A percentile compares a stretch with the other conserved stretches of the same genome.
These are phyloP conservation scores for Mortierella sp. DNA, from an alignment of 371 early-diverging fungal species.

Conservation along the genomic window DNA sequence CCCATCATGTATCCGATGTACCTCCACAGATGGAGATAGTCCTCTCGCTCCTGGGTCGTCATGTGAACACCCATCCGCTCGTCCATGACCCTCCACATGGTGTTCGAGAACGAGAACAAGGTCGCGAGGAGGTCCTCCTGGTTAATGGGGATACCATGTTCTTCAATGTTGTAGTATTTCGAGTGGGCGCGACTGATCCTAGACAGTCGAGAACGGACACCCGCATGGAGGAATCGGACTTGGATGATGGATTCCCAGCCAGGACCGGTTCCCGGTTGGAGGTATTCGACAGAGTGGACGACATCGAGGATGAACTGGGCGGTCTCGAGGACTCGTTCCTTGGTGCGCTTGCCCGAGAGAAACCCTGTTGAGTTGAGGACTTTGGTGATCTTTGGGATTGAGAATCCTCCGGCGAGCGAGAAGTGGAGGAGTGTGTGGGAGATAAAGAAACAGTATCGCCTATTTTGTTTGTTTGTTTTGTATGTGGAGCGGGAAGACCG, in stretches of 20 bases:
- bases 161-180: conserved; percentile 33
- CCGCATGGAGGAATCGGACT: conserved; percentile 36
- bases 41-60: conserved; percentile 32
- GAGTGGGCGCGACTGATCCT: conserved; percentile 24
- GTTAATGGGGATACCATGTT: conserved; percentile 48
- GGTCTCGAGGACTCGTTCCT: conserved; percentile 32
- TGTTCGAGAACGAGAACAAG: conserved; percentile 31
- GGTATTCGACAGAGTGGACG: conserved; percentile 21
- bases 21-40: conserved; percentile 47
- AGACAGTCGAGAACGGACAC: conserved; percentile 28
- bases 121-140: conserved; percentile 44
- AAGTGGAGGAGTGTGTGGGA: conserved; percentile 26
- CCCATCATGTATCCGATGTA: conserved; percentile 45
- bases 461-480: not conserved
- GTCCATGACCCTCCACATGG: conserved; percentile 39
- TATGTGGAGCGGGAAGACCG: not conserved
- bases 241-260: conserved; percentile 47
- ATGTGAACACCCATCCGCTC: conserved; percentile 21
- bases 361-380: conserved; percentile 47
- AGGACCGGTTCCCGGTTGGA: conserved; percentile 23
- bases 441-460: conserved; percentile 26
- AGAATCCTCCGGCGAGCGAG: conserved; percentile 26
- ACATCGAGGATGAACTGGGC: conserved; percentile 24
- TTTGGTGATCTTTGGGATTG: conserved; percentile 33
- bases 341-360: conserved; percentile 28